Conservation (phyloP, 495 filamentous ascomycete species). For the Trichocladium antarcticum region DNA sequence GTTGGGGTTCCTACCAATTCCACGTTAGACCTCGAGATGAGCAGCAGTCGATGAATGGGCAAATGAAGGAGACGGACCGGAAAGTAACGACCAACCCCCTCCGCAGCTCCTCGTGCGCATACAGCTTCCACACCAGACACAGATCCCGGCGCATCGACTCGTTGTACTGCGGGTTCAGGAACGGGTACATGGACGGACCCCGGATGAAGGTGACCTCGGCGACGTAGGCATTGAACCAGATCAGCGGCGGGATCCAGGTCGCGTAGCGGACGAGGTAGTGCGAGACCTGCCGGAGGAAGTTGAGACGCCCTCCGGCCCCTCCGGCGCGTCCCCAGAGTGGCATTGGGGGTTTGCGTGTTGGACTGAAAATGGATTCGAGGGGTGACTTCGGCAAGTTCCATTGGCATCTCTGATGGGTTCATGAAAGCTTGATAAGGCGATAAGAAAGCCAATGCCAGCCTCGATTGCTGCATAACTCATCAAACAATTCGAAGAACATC, state of each 20-base stretch:
- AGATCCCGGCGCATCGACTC: slow-evolving; percentile 44
- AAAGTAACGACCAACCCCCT: slow-evolving; percentile 47
- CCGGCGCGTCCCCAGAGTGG: slow-evolving; percentile 23
- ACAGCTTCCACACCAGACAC: slow-evolving; percentile 41
- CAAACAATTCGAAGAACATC: not conserved
- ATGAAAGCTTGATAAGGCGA: not conserved
- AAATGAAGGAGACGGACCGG: slow-evolving; percentile 30
- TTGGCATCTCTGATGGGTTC: too few species aligned
- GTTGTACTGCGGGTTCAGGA: slow-evolving; percentile 54
- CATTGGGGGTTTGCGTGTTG: slow-evolving; percentile 15
- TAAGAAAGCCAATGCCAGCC: not conserved
- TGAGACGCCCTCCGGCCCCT: slow-evolving; percentile 14
- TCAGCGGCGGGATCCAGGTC: slow-evolving; percentile 51
- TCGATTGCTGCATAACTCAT: slow-evolving; percentile 5
- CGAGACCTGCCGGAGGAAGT: slow-evolving; percentile 29
- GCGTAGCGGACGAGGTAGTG: slow-evolving; percentile 43
- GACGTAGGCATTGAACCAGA: slow-evolving; percentile 54
- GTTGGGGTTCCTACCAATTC: slow-evolving; percentile 45
- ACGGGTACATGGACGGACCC: slow-evolving; percentile 69
- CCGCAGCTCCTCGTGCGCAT: slow-evolving; percentile 33
- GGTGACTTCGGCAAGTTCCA: too few species aligned
- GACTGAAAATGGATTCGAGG: not conserved
- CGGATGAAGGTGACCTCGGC: slow-evolving; percentile 50
- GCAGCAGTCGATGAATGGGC: too few species aligned
- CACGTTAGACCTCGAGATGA: too few species aligned